Evolutionary conservation across 305 asterid species (phyloP).

Genomic region (Striga hermonthica): DNA sequence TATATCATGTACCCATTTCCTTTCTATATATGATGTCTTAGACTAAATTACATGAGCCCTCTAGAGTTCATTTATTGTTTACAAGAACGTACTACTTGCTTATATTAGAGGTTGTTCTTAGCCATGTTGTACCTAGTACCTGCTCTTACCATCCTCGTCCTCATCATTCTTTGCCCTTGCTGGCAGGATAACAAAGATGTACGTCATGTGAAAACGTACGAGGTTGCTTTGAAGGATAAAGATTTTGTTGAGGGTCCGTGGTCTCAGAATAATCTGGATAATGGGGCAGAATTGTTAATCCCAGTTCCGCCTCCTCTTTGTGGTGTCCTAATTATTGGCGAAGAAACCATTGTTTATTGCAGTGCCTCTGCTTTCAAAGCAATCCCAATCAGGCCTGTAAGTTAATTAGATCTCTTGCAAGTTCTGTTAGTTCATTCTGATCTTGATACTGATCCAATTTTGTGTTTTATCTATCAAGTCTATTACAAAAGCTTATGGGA

Average conservation of each 20-base stretch:
- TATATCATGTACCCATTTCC: conserved; percentile 15
- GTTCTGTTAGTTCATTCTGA: conserved; percentile 19
- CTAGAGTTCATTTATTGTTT: conserved; percentile 4
- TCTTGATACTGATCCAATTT: conserved; percentile 29
- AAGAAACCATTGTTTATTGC: conserved; percentile 94
- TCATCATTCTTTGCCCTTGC: conserved; percentile 24
- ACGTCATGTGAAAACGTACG: conserved; percentile 94
- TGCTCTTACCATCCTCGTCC: conserved; percentile 2
- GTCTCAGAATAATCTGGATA: conserved; percentile 97
- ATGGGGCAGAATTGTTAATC: conserved; percentile 92
- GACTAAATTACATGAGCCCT: conserved; percentile 1
- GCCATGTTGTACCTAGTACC: neutral
- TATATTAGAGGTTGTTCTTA: conserved; percentile 1
- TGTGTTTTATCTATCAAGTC: conserved; percentile 48
- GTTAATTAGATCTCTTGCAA: conserved; percentile 35
- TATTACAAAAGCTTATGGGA: conserved; percentile 89
- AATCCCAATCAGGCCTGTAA: conserved; percentile 87
- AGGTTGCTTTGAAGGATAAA: conserved; percentile 88
- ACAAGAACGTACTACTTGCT: neutral
- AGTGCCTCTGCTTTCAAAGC: conserved; percentile 91
- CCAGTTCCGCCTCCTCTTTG: conserved; percentile 98
- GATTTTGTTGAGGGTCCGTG: conserved; percentile 98
- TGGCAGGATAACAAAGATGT: conserved; percentile 93
- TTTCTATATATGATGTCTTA: conserved; percentile 3
- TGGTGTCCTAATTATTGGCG: conserved; percentile 94